A percentile compares a stretch with the other conserved stretches of the same genome.
Conservation (phyloP, 345 rosid species). For the Brassica juncea region DNA sequence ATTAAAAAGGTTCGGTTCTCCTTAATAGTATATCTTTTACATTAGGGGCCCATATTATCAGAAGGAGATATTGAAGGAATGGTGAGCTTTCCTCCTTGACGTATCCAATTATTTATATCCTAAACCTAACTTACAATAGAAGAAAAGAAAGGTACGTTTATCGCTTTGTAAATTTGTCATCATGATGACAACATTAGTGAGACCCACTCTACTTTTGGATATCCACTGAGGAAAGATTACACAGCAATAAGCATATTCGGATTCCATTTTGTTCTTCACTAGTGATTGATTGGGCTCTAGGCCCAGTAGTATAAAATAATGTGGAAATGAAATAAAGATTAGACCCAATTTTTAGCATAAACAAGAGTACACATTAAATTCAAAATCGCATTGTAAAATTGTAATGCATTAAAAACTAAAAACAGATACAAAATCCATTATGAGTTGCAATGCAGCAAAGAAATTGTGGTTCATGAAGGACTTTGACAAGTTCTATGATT, state of each 20-base stretch:
- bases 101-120: not conserved
- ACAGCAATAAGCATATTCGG: constrained; percentile 6
- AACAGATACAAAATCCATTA: constrained; percentile 4
- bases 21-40: not conserved
- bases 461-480: not conserved
- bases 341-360: not conserved
- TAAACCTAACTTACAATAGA: not conserved
- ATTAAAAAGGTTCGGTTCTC: not conserved
- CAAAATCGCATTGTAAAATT: constrained; percentile 6
- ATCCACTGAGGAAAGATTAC: not conserved
- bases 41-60: not conserved
- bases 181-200: not conserved
- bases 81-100: not conserved
- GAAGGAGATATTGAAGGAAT: not conserved
- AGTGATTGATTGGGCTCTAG: not conserved
- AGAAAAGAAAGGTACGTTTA: constrained; percentile 8
- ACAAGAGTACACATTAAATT: not conserved
- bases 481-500: not conserved
- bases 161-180: not conserved
- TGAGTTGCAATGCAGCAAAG: constrained; percentile 5
- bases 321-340: not conserved
- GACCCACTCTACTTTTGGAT: not conserved
- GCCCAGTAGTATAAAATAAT: not conserved
- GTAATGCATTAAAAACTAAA: constrained; percentile 2
- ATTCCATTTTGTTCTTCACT: not conserved